phyloP scores from a whole-genome alignment of 225 moss, liverwort and hornwort species.

The Pseudisothecium myosuroides region DNA sequence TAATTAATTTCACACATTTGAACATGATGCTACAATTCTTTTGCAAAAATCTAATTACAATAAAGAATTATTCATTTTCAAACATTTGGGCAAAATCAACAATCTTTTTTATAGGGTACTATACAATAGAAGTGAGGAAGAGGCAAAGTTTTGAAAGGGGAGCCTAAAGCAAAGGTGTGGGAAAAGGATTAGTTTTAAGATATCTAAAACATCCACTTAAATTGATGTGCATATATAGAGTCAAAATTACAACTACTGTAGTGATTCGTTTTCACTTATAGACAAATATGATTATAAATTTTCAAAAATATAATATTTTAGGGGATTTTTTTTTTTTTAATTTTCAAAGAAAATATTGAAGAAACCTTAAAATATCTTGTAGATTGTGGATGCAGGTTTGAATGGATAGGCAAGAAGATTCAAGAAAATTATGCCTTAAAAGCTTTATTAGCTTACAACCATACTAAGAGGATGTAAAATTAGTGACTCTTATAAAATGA shows the following conservation, averaged over 20 bases:
- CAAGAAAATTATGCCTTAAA: too few relatives aligned
- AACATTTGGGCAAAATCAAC: too few relatives aligned
- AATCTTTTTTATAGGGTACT: background rate
- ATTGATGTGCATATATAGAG: background rate
- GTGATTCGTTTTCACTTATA: background rate
- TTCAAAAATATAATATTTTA: background rate
- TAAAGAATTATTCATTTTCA: too few relatives aligned
- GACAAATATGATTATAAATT: background rate
- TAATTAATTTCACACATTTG: too few relatives aligned
- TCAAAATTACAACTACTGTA: background rate
- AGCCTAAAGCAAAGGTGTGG: background rate
- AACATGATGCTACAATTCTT: too few relatives aligned
- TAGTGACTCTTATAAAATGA: background rate
- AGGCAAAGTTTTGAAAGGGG: background rate
- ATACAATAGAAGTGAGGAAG: background rate
- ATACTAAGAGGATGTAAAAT: background rate
- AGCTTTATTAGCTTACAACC: too few relatives aligned
- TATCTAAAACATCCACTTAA: background rate
- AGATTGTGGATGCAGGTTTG: too few relatives aligned
- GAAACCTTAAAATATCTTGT: background rate
- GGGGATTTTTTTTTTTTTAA: too few relatives aligned
- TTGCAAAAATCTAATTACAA: too few relatives aligned
- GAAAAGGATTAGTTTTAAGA: background rate
- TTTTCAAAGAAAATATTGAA: background rate
- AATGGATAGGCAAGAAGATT: too few relatives aligned